Conservation (phyloP, 352 stramenopile species). For the Pilasporangium apinafurcum region DNA sequence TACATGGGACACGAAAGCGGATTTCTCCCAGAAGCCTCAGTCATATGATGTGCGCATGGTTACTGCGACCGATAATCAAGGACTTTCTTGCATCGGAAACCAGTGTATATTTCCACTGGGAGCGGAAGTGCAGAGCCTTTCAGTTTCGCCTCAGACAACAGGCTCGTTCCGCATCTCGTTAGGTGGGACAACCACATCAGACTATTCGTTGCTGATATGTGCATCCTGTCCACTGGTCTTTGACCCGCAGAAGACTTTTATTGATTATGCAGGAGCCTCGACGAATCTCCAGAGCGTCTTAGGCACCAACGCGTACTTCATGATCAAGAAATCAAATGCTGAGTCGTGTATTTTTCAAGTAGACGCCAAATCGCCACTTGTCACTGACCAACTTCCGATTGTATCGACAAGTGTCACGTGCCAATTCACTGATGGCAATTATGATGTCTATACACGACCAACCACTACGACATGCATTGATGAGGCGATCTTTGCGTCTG, state of each 20-base stretch:
- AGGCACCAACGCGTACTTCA: conserved; percentile 63
- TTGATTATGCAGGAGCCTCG: conserved; percentile 55
- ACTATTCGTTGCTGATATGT: conserved; percentile 30
- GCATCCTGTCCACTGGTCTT: conserved; percentile 33
- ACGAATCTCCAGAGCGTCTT: conserved; percentile 65
- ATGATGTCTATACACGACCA: conserved; percentile 41
- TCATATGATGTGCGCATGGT: conserved; percentile 56
- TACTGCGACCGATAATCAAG: conserved; percentile 10
- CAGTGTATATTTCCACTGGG: conserved; percentile 88
- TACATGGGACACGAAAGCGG: conserved; percentile 38
- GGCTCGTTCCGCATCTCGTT: conserved; percentile 76
- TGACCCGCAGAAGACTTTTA: conserved; percentile 22
- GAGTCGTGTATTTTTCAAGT: conserved; percentile 63
- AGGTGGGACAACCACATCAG: conserved; percentile 20
- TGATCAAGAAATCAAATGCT: conserved; percentile 36
- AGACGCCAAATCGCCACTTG: conserved; percentile 16
- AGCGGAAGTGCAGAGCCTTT: conserved; percentile 89
- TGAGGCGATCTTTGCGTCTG: conserved; percentile 14
- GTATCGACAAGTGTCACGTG: conserved; percentile 23
- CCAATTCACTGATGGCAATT: conserved; percentile 25
- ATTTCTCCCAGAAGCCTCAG: conserved; percentile 27
- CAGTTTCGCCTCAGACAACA: conserved; percentile 49
- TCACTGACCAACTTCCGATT: conserved; percentile 32
- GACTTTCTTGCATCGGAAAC: conserved; percentile 17
- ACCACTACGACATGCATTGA: conserved; percentile 38